phyloP scores from a whole-genome alignment of 2,329 filamentous ascomycete species.

The Aspergillus pseudoviridinutans region DNA sequence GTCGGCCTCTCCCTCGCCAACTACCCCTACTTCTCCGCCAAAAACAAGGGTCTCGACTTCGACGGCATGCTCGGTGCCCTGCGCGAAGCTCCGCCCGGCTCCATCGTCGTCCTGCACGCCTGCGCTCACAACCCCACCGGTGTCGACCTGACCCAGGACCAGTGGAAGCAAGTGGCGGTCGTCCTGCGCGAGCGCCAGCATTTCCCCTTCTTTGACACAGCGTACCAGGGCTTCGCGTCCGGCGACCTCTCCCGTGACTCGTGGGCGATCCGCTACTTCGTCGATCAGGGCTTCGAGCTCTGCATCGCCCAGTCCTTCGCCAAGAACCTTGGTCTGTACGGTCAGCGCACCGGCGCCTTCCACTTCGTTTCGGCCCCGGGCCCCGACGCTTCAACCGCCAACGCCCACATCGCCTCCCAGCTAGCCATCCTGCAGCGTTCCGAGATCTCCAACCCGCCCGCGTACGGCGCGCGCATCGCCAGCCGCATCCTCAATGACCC shows the following conservation, averaged over 20 bases:
- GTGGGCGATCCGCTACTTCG: conserved; percentile 90
- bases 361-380: conserved; percentile 79
- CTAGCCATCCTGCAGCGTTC: conserved; percentile 91
- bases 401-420: conserved; percentile 71
- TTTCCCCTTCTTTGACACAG: conserved; percentile 97
- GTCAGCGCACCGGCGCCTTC: conserved; percentile 93
- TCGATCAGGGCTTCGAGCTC: conserved; percentile 80
- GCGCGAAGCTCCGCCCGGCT: conserved; percentile 66
- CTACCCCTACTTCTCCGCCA: conserved; percentile 91
- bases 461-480: conserved; percentile 89
- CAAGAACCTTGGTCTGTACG: conserved; percentile 78
- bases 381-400: conserved; percentile 59
- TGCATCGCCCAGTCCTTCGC: conserved; percentile 59
- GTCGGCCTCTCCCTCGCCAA: conserved; percentile 71
- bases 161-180: conserved; percentile 86
- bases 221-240: conserved; percentile 96
- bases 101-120: conserved; percentile 86
- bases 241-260: conserved; percentile 81
- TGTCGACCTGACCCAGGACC: conserved; percentile 86
- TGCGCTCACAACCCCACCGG: conserved; percentile 98
- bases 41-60: conserved; percentile 88
- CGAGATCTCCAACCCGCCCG: conserved; percentile 94
- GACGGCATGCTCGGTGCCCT: conserved; percentile 77
- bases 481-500: conserved; percentile 78
- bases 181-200: conserved; percentile 74